phyloP scores from a whole-genome alignment of 177 flowering plant species.

The Vitis hybrid region DNA sequence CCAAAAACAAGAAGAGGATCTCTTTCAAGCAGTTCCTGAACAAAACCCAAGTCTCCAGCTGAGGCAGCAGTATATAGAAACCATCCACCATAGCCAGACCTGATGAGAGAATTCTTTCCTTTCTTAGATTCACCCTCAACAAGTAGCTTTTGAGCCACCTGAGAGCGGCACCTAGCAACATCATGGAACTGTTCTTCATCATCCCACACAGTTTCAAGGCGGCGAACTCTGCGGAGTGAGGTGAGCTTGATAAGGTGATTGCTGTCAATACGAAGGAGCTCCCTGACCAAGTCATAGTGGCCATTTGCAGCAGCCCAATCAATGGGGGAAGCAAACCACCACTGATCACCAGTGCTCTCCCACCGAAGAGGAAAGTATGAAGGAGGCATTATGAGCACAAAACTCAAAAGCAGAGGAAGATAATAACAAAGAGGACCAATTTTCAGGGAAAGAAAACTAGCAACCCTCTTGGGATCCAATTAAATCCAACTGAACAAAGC shows the following conservation, averaged over 20 bases:
- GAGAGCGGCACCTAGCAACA: slow-evolving; percentile 65
- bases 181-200: slow-evolving; percentile 68
- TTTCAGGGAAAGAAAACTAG: background rate
- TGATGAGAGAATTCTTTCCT: slow-evolving; percentile 60
- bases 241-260: slow-evolving; percentile 90
- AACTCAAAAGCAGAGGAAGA: background rate
- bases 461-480: background rate
- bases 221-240: slow-evolving; percentile 82
- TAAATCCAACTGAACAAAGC: background rate
- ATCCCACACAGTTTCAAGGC: slow-evolving; percentile 95
- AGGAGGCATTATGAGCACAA: slow-evolving; percentile 43
- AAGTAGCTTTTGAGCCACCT: slow-evolving; percentile 64
- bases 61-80: slow-evolving; percentile 97
- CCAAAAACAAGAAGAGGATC: slow-evolving; percentile 84
- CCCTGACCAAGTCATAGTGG: slow-evolving; percentile 78
- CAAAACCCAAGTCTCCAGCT: slow-evolving; percentile 82
- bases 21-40: slow-evolving; percentile 53
- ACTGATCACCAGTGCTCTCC: slow-evolving; percentile 97
- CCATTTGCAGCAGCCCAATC: slow-evolving; percentile 96
- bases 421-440: background rate
- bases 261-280: slow-evolving; percentile 75
- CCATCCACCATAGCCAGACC: slow-evolving; percentile 99
- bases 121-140: slow-evolving; percentile 51
- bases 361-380: slow-evolving; percentile 81
- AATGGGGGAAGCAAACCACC: slow-evolving; percentile 97